Conservation (phyloP, 106 monocot genomes). For the Dendrobium nobile region DNA sequence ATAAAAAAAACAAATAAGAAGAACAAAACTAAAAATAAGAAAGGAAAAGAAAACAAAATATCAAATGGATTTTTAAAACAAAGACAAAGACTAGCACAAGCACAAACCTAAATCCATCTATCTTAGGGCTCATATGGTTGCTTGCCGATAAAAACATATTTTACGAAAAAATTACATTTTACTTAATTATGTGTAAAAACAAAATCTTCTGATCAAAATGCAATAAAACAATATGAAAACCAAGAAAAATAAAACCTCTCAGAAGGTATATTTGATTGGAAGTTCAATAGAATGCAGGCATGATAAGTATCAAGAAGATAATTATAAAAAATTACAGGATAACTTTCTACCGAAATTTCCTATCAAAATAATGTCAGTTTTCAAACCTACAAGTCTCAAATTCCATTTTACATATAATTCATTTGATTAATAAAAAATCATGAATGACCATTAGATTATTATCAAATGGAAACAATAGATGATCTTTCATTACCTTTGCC, state of each 20-base stretch:
- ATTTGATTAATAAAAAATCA: too few relatives aligned
- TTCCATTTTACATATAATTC: background rate
- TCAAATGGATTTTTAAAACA: background rate
- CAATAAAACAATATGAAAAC: background rate
- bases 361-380: background rate
- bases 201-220: background rate
- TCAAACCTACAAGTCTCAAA: background rate
- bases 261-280: background rate
- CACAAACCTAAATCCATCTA: too few relatives aligned
- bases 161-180: background rate
- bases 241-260: background rate
- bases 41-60: background rate
- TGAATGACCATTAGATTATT: background rate
- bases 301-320: background rate
- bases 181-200: background rate
- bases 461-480: background rate
- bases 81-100: background rate
- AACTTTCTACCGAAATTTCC: constrained; percentile 4
- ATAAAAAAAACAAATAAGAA: background rate
- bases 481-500: background rate
- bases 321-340: background rate
- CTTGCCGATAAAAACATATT: background rate
- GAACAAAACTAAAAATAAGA: background rate
- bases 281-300: background rate
- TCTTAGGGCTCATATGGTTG: background rate